Conservation (phyloP, 352 stramenopile genomes). For the Globisporangium radiosum region DNA sequence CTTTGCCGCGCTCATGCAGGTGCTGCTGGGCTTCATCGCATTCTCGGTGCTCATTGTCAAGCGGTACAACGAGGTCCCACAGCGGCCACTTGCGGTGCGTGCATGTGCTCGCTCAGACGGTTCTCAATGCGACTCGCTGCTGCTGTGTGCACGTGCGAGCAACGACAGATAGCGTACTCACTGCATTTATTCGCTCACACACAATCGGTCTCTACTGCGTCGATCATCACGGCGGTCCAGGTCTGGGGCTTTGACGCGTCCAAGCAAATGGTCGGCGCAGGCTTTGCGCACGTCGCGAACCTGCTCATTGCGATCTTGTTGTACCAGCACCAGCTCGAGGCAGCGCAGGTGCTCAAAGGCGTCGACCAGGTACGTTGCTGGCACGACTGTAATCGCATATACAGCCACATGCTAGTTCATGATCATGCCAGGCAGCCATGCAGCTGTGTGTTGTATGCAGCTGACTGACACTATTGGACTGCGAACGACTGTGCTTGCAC, state of each 20-base stretch:
- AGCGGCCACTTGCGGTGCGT: conserved; percentile 61
- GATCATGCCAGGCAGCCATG: background rate
- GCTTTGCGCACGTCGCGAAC: conserved; percentile 80
- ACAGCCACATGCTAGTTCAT: background rate
- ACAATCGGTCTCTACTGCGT: background rate
- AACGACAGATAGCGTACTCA: background rate
- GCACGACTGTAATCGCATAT: too few species aligned
- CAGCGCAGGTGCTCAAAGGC: conserved; percentile 12
- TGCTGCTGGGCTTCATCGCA: conserved; percentile 74
- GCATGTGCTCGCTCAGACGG: background rate
- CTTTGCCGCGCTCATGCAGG: conserved; percentile 72
- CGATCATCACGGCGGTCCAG: conserved; percentile 14
- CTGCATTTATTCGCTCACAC: background rate
- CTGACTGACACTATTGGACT: too few species aligned
- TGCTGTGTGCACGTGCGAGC: too few species aligned
- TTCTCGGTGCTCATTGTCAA: conserved; percentile 81
- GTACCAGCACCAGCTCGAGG: conserved; percentile 34
- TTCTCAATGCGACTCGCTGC: background rate
- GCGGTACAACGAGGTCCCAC: conserved; percentile 60
- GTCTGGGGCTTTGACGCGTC: conserved; percentile 82
- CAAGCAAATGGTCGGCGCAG: conserved; percentile 83
- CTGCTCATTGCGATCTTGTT: conserved; percentile 84
- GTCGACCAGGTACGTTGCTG: conserved; percentile 45
- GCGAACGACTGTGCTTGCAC: too few species aligned
- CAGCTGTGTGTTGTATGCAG: too few species aligned